Conservation (phyloP, 768 basidiomycete species). For the Coprinellus micaceus region DNA sequence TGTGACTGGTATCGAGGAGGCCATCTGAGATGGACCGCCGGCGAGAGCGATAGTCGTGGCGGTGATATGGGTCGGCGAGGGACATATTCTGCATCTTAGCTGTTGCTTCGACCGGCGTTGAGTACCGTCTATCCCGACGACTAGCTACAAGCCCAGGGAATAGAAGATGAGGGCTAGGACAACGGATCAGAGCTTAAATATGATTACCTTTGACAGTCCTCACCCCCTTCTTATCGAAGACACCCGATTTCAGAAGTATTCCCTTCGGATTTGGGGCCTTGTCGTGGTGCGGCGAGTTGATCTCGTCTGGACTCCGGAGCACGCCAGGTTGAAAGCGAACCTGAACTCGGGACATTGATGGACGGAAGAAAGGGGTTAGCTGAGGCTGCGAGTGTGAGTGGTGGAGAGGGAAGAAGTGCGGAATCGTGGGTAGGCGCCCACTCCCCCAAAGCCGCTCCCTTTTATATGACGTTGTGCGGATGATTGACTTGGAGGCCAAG, state of each 20-base stretch:
- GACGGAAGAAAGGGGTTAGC: neutral
- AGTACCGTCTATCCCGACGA: constrained; percentile 5
- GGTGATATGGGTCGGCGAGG: neutral
- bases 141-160: neutral
- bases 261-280: constrained; percentile 2
- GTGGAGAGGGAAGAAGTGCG: neutral
- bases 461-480: constrained; percentile 5
- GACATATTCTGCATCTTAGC: neutral
- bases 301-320: neutral
- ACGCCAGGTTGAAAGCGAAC: constrained; percentile 6
- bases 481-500: neutral
- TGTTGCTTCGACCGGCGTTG: constrained; percentile 1
- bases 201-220: constrained; percentile 1
- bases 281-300: constrained; percentile 3
- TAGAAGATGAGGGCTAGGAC: neutral
- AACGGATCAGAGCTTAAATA: neutral
- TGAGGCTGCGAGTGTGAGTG: neutral
- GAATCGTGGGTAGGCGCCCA: neutral
- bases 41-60: constrained; percentile 1
- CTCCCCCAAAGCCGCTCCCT: neutral
- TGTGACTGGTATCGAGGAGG: neutral
- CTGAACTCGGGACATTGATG: constrained; percentile 1
- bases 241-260: neutral
- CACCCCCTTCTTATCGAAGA: constrained; percentile 1
- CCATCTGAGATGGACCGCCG: constrained; percentile 1